Conservation (phyloP, 2,329 filamentous ascomycete species). For the Aspergillus jensenii region DNA sequence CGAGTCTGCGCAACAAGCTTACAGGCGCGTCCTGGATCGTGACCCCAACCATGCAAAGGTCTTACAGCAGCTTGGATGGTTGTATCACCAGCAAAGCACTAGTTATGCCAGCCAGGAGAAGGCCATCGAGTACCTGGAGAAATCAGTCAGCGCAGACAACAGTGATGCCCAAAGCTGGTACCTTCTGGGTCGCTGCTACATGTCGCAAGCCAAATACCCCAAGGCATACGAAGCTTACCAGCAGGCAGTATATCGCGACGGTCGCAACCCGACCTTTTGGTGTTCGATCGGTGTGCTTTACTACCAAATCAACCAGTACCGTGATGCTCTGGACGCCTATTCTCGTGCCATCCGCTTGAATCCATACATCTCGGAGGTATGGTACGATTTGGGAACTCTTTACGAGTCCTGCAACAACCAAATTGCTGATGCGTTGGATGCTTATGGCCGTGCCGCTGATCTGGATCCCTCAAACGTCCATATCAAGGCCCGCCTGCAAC, state of each 20-base stretch:
- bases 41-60: slow-evolving; percentile 98
- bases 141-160: slow-evolving; percentile 91
- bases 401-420: slow-evolving; percentile 99
- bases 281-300: slow-evolving; percentile 98
- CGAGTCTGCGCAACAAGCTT: slow-evolving; percentile 87
- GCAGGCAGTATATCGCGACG: slow-evolving; percentile 96
- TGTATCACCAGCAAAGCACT: slow-evolving; percentile 93
- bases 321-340: slow-evolving; percentile 95
- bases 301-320: slow-evolving; percentile 99
- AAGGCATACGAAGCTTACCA: slow-evolving; percentile 99
- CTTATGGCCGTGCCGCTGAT: slow-evolving; percentile 91
- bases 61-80: slow-evolving; percentile 93
- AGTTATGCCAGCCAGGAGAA: slow-evolving; percentile 91
- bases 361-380: slow-evolving; percentile 97
- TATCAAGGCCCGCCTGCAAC: slow-evolving; percentile 90
- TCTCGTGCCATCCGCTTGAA: slow-evolving; percentile 94
- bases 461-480: slow-evolving; percentile 90
- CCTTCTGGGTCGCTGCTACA: slow-evolving; percentile 93
- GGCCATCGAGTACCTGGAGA: slow-evolving; percentile 95
- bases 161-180: slow-evolving; percentile 98
- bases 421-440: slow-evolving; percentile 91
- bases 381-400: slow-evolving; percentile 97
- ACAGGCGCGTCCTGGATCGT: slow-evolving; percentile 87
- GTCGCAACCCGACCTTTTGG: slow-evolving; percentile 98
- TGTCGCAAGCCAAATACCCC: slow-evolving; percentile 98